Base-by-base conservation (phyloP, 495 filamentous ascomycete genomes). In the Niebla homalea region DNA sequence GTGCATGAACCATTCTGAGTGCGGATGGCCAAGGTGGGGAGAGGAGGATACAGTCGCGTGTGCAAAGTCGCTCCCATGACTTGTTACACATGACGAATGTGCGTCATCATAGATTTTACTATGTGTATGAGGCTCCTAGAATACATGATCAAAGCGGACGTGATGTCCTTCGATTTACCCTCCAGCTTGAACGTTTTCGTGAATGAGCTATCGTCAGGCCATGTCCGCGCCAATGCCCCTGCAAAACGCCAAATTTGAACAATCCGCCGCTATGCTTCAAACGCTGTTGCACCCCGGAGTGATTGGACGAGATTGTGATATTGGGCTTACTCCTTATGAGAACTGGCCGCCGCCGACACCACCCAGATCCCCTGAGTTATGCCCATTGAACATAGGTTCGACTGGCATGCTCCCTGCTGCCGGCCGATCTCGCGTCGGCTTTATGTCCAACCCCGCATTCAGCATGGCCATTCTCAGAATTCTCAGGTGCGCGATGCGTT, bases 371-470 rank as follows among this genome's bases (percentile, higher is more conserved):
- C 36, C 39, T 51, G 55, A 36, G 29, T 36, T 26, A 3, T 5
- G 20, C 16, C 42, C 42, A 15, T 25, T 25, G 42, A 20, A 23
- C 42, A 45, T 45, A 23, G 20, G 20, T 23, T 45, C 42, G n/a
- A 16, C 45, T 16, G 20, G 45, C 19, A 16, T 22, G 16, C 11
- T 41, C n/a, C 39, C 39, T 15, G 21, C 8, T 12, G 14, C 16
- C 18, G 25, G 12, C 25, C 21, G 32, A 19, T 48, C 45, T 48
- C 36, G 32, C 21, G 45, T 18, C 2, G 45, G 62, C 51, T 74
- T 75, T 10, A 95, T 73, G 50, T 92, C 85, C 19, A 96, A 66
- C 8, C 85, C 87, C 0, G 87, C 83, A 11, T 76, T 71, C 6
- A 80, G 64, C 29, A 93, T 73, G 48, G 83, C 81, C 62, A 93